These are phyloP conservation scores for Penicillium pulvis DNA, from an alignment of 495 filamentous ascomycete genomes.

Conservation along the genomic window DNA sequence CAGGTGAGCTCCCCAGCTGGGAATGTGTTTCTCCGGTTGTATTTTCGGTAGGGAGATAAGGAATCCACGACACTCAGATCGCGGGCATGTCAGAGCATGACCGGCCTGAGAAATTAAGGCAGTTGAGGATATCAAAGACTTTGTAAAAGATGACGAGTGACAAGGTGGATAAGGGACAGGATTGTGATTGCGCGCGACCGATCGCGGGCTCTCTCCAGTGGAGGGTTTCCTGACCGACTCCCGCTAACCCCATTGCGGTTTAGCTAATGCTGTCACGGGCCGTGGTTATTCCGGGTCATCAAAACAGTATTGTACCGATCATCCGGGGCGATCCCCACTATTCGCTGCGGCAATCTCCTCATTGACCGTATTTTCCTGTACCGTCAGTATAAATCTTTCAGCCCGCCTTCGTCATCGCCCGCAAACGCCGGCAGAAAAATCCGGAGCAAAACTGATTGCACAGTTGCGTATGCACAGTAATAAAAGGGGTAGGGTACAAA, in stretches of 20 bases:
- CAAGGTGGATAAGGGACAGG: constrained; percentile 13
- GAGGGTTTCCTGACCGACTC: constrained; percentile 39
- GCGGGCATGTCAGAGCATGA: constrained; percentile 32
- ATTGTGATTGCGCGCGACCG: constrained; percentile 48
- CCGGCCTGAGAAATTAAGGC: constrained; percentile 10
- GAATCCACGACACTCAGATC: constrained; percentile 21
- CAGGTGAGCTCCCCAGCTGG: constrained; percentile 20
- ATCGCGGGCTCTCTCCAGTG: constrained; percentile 46
- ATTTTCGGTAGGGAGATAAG: constrained; percentile 3
- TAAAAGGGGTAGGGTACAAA: not conserved
- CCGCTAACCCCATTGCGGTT: constrained; percentile 33
- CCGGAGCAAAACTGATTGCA: constrained; percentile 15
- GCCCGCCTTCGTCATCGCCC: constrained; percentile 38
- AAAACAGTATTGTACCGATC: constrained; percentile 5
- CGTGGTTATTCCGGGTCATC: constrained; percentile 14
- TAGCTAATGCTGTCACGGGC: constrained; percentile 13
- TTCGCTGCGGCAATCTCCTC: not conserved
- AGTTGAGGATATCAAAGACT: constrained; percentile 1
- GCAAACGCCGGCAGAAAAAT: constrained; percentile 30
- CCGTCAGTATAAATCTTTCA: constrained; percentile 12
- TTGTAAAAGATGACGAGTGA: constrained; percentile 10
- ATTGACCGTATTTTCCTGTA: constrained; percentile 9
- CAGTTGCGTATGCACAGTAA: not conserved
- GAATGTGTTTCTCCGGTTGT: constrained; percentile 14
- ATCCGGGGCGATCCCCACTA: not conserved